Evolutionary conservation across 202 grass and related monocot species (phyloP).

Genomic region (Hordeum pubiflorum): DNA sequence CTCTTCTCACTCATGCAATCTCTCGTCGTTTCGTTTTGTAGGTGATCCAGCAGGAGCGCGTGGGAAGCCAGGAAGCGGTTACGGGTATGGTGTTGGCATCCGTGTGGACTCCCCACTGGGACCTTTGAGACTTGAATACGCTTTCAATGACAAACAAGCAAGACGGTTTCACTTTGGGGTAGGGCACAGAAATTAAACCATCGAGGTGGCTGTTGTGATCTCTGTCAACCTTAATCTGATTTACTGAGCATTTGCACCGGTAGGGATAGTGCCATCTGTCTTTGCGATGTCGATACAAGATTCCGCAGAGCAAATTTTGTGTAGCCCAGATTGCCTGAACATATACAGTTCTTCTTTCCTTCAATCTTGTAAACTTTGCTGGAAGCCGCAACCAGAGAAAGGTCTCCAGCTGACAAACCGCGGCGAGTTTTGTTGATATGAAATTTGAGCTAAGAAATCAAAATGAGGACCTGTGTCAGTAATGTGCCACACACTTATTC

Average conservation of each 20-base stretch:
- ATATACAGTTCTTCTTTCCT: neutral
- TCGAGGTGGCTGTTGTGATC: neutral
- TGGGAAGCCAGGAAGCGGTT: conserved; percentile 78
- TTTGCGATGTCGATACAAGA: neutral
- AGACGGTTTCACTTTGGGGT: conserved; percentile 85
- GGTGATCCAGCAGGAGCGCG: conserved; percentile 90
- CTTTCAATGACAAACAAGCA: conserved; percentile 74
- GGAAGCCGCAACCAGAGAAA: neutral
- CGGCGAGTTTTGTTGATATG: neutral
- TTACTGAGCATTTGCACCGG: conserved; percentile 4
- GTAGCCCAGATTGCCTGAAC: neutral
- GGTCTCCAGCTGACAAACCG: neutral
- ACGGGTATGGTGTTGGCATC: conserved; percentile 74
- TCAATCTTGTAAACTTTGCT: neutral
- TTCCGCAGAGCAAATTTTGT: conserved; percentile 23
- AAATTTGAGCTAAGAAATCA: neutral
- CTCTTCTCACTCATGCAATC: conserved; percentile 14
- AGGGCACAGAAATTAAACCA: conserved; percentile 67
- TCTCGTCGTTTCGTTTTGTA: conserved; percentile 30
- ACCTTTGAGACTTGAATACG: conserved; percentile 72
- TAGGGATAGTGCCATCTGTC: conserved; percentile 6
- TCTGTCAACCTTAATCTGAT: neutral
- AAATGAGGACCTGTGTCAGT: neutral
- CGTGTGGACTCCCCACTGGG: conserved; percentile 81
- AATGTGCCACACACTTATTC: neutral